Evolutionary conservation across 306 rosid species (phyloP).

Genomic region (Vicia villosa): DNA sequence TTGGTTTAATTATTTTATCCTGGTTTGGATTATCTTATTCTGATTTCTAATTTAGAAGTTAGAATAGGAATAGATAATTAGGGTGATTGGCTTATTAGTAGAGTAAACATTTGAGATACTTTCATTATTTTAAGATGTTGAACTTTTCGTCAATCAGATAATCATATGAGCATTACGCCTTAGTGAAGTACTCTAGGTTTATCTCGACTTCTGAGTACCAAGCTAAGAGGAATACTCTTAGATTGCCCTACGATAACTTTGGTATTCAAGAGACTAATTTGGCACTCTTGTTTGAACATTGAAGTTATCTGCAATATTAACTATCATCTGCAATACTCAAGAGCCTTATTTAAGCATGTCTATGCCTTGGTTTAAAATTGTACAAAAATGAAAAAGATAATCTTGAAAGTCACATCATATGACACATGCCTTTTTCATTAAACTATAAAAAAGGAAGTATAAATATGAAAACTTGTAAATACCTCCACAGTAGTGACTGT

Average conservation of each 20-base stretch:
- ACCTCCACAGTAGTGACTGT: slow-evolving; percentile 87
- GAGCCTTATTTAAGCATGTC: not conserved
- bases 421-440: not conserved
- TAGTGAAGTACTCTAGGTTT: slow-evolving; percentile 20
- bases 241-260: not conserved
- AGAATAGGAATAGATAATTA: no score
- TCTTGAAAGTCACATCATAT: slow-evolving; percentile 10
- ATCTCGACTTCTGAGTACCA: not conserved
- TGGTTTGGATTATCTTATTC: slow-evolving; percentile 4
- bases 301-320: not conserved
- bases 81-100: not conserved
- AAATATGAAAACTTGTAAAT: slow-evolving; percentile 7
- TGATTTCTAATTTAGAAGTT: not conserved
- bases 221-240: not conserved
- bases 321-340: not conserved
- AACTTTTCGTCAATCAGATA: not conserved
- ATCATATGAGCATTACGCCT: not conserved
- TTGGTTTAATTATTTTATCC: slow-evolving; percentile 9
- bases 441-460: slow-evolving; percentile 15
- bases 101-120: not conserved
- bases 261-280: not conserved
- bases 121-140: not conserved
- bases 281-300: not conserved
- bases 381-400: not conserved
- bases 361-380: slow-evolving; percentile 12